Evolutionary conservation across 169 alveolate genomes (phyloP).

Genomic region (Cryptosporidium bovis): DNA sequence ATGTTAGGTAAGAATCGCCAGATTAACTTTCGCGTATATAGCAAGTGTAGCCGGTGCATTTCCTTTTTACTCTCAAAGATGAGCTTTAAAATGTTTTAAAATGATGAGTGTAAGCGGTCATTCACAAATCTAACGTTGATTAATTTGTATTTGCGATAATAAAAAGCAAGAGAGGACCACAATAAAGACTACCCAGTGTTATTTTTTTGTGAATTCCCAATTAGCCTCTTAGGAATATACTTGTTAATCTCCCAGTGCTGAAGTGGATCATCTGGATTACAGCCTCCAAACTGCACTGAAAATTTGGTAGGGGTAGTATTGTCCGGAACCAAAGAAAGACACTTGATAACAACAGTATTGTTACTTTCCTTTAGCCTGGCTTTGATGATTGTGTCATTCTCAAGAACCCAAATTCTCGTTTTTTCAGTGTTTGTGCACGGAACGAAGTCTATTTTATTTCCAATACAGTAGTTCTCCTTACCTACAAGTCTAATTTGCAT

Average conservation of each 20-base stretch:
- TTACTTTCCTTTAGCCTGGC: slow-evolving; percentile 1
- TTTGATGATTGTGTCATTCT: slow-evolving; percentile 19
- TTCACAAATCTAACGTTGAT: too few species aligned
- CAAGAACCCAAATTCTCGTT: slow-evolving; percentile 37
- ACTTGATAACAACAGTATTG: background rate
- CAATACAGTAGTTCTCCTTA: slow-evolving; percentile 48
- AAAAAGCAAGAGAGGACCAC: background rate
- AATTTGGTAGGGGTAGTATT: background rate
- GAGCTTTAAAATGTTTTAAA: background rate
- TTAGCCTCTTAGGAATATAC: background rate
- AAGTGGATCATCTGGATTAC: slow-evolving; percentile 5
- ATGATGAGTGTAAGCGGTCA: too few species aligned
- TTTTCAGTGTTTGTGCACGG: slow-evolving; percentile 21
- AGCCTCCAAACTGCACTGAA: slow-evolving; percentile 14
- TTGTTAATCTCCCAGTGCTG: slow-evolving; percentile 42
- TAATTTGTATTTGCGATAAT: too few species aligned
- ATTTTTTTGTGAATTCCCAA: background rate
- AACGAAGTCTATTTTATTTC: background rate
- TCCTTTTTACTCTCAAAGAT: background rate
- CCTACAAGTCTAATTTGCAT: slow-evolving; percentile 30
- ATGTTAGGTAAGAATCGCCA: too few species aligned
- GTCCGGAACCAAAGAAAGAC: slow-evolving; percentile 18
- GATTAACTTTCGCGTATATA: too few species aligned
- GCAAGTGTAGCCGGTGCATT: background rate
- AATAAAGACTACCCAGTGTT: background rate